A percentile compares a stretch with the other conserved stretches of the same genome.
phyloP scores from a whole-genome alignment of 2,329 filamentous ascomycete genomes.

The Thelonectria blattea region DNA sequence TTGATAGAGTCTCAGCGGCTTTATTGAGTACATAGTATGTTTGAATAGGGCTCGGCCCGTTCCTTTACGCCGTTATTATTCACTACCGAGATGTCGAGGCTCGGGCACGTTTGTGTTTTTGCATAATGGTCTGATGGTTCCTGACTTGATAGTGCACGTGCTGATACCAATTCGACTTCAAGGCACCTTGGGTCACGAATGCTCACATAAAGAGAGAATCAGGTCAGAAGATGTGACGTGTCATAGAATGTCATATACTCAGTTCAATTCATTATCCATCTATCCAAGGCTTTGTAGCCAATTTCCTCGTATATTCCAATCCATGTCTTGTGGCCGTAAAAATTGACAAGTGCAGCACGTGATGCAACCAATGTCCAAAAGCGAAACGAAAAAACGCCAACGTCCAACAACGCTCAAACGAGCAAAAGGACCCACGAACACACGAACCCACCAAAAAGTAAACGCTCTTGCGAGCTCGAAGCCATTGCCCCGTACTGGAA shows the following conservation, averaged over 20 bases:
- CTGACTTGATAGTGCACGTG: too few relatives aligned
- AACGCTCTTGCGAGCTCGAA: too few relatives aligned
- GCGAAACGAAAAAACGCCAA: neutral
- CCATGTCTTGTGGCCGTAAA: neutral
- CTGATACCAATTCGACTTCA: too few relatives aligned
- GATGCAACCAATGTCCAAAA: neutral
- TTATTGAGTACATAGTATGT: neutral
- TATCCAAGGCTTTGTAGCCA: neutral
- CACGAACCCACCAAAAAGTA: constrained; percentile 1
- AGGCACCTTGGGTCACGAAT: too few relatives aligned
- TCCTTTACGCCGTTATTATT: neutral
- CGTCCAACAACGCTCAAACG: neutral
- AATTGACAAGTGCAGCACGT: neutral
- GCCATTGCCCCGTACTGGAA: constrained; percentile 22
- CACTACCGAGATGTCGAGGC: neutral
- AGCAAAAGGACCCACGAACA: neutral
- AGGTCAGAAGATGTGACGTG: neutral
- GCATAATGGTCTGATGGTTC: too few relatives aligned
- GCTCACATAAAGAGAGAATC: too few relatives aligned
- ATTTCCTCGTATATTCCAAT: neutral
- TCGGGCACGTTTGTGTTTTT: neutral
- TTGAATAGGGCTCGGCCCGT: neutral
- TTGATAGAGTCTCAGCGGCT: constrained; percentile 14
- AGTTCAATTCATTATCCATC: neutral
- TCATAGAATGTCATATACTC: too few relatives aligned